Conservation (phyloP, 2,329 filamentous ascomycete genomes). For the Thelonectria discophora region DNA sequence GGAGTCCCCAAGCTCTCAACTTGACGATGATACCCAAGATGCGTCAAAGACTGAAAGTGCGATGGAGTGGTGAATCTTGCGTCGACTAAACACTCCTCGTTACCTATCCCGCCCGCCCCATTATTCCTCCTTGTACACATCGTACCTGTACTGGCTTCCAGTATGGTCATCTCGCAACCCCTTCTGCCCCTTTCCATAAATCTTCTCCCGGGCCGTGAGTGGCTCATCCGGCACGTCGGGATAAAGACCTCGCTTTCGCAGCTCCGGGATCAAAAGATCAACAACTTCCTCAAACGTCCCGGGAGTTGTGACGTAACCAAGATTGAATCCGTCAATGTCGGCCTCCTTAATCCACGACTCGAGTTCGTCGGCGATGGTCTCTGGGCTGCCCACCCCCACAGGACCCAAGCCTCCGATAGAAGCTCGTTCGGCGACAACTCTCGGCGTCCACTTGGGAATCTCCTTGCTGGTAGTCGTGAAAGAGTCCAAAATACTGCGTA, state of each 20-base stretch:
- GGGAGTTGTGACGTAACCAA: constrained; percentile 55
- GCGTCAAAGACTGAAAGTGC: too few relatives aligned
- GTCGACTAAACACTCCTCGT: too few relatives aligned
- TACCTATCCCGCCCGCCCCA: not conserved
- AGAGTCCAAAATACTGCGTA: constrained; percentile 58
- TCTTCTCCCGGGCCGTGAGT: constrained; percentile 65
- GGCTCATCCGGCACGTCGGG: constrained; percentile 42
- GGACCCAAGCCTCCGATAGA: constrained; percentile 53
- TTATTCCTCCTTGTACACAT: constrained; percentile 65
- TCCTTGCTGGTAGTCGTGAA: constrained; percentile 59
- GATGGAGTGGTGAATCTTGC: too few relatives aligned
- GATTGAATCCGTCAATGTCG: constrained; percentile 53
- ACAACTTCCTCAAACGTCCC: constrained; percentile 48
- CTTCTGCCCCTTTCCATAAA: constrained; percentile 68
- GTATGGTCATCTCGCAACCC: constrained; percentile 66
- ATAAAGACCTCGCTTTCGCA: constrained; percentile 44
- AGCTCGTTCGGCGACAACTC: constrained; percentile 52
- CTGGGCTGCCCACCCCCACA: constrained; percentile 49
- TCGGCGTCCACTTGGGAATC: constrained; percentile 55
- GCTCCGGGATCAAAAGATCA: constrained; percentile 44
- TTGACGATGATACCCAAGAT: too few relatives aligned
- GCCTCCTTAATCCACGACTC: constrained; percentile 55
- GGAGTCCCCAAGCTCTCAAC: too few relatives aligned
- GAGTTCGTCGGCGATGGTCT: constrained; percentile 56
- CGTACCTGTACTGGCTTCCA: constrained; percentile 69